A percentile compares a stretch with the other conserved stretches of the same genome.
phyloP scores from a whole-genome alignment of 495 filamentous ascomycete species.

The Penicillium pulvis region DNA sequence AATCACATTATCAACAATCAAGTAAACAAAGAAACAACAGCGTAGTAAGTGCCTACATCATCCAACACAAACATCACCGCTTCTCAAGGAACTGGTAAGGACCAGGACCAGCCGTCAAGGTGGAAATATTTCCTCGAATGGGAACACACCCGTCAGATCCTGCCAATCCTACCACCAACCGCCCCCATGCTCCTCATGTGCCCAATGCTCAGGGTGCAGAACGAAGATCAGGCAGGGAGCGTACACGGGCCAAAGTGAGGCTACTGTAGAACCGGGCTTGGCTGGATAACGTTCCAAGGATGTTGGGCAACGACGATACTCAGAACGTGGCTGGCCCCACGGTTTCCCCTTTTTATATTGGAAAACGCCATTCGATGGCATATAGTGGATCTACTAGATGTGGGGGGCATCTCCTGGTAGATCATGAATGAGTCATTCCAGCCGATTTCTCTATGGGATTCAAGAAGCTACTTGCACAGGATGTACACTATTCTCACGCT shows the following conservation, averaged over 20 bases:
- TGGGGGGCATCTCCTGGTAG: neutral
- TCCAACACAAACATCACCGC: slow-evolving; percentile 4
- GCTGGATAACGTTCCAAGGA: slow-evolving; percentile 14
- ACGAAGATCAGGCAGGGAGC: slow-evolving; percentile 23
- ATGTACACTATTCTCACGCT: neutral
- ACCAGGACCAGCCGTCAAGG: slow-evolving; percentile 1
- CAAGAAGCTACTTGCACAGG: neutral
- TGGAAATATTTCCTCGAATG: slow-evolving; percentile 12
- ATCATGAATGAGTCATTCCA: slow-evolving; percentile 6
- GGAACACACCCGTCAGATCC: slow-evolving; percentile 10
- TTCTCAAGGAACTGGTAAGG: neutral
- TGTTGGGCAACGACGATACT: slow-evolving; percentile 23
- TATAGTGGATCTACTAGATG: neutral
- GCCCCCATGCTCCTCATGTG: slow-evolving; percentile 8
- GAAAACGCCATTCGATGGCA: neutral
- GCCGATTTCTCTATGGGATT: neutral
- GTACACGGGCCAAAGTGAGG: slow-evolving; percentile 21
- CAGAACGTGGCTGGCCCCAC: slow-evolving; percentile 10
- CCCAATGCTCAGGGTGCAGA: slow-evolving; percentile 18
- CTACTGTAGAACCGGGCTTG: slow-evolving; percentile 15
- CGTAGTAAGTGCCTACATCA: neutral
- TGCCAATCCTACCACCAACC: slow-evolving; percentile 4
- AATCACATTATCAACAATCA: neutral
- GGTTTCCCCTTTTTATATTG: neutral
- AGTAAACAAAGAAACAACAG: neutral